Conservation (phyloP, 768 basidiomycete species). For the Macrolepiota albuminosa region DNA sequence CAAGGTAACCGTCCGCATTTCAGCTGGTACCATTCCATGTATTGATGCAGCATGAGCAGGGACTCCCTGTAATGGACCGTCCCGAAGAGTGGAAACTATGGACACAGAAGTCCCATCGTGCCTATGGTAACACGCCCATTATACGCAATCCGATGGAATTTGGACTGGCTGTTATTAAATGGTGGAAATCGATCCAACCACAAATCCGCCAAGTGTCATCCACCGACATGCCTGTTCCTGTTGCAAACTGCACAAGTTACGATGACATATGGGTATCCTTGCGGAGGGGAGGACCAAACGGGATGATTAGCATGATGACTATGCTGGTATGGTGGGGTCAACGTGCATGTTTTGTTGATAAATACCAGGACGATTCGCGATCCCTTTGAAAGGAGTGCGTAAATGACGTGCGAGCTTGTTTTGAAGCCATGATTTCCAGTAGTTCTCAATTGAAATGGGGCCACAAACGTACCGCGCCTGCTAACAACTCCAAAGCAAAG, state of each 20-base stretch:
- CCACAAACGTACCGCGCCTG: neutral
- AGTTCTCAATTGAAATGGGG: neutral
- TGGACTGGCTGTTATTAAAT: slow-evolving; percentile 9
- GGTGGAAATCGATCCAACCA: slow-evolving; percentile 16
- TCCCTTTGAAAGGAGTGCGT: neutral
- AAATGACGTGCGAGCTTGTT: neutral
- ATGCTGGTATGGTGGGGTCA: slow-evolving; percentile 14
- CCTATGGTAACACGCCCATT: slow-evolving; percentile 3
- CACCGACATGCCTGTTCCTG: neutral
- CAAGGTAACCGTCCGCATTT: neutral
- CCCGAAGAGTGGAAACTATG: slow-evolving; percentile 16
- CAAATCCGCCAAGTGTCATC: neutral
- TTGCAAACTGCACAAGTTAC: neutral
- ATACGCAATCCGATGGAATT: slow-evolving; percentile 14
- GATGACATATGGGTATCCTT: slow-evolving; percentile 6
- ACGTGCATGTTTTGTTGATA: neutral
- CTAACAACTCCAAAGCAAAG: neutral
- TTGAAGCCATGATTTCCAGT: neutral
- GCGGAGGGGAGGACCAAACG: slow-evolving; percentile 8
- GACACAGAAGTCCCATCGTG: slow-evolving; percentile 3
- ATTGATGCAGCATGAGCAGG: neutral
- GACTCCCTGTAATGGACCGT: neutral
- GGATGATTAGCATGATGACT: slow-evolving; percentile 9
- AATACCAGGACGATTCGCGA: slow-evolving; percentile 1
- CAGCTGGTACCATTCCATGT: neutral